A percentile compares a stretch with the other conserved stretches of the same genome.
Evolutionary conservation across 352 stramenopile species (phyloP).

Genomic region (Salisapilia sapeloensis): DNA sequence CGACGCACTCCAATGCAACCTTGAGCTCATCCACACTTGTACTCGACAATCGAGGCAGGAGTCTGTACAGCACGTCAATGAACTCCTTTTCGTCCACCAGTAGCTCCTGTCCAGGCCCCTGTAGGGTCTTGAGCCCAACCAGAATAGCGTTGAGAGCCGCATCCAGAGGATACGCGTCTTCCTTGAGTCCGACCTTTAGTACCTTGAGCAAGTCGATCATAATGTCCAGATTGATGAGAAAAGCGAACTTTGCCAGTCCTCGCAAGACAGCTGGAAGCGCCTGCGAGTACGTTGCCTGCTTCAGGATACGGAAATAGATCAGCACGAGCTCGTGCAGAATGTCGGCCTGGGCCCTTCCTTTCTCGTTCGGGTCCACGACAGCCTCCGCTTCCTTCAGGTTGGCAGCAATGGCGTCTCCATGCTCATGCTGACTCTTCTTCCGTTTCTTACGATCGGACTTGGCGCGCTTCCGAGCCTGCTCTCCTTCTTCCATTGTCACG

Average conservation of each 20-base stretch:
- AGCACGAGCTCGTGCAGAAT: slow-evolving; percentile 90
- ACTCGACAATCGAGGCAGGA: slow-evolving; percentile 57
- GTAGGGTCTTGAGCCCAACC: slow-evolving; percentile 85
- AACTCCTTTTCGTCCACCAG: slow-evolving; percentile 96
- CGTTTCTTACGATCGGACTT: slow-evolving; percentile 78
- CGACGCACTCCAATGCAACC: slow-evolving; percentile 81
- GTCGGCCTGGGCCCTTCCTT: slow-evolving; percentile 89
- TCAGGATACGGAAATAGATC: slow-evolving; percentile 95
- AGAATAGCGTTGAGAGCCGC: slow-evolving; percentile 77
- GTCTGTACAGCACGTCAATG: slow-evolving; percentile 87
- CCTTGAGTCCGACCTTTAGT: slow-evolving; percentile 84
- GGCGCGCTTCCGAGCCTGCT: slow-evolving; percentile 54
- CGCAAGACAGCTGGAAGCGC: slow-evolving; percentile 84
- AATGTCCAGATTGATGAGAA: slow-evolving; percentile 97
- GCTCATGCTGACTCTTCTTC: slow-evolving; percentile 44
- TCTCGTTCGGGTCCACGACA: slow-evolving; percentile 83
- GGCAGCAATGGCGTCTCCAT: slow-evolving; percentile 76
- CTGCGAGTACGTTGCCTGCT: slow-evolving; percentile 77
- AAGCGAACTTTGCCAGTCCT: slow-evolving; percentile 90
- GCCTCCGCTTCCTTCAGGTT: slow-evolving; percentile 91
- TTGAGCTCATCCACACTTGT: slow-evolving; percentile 42
- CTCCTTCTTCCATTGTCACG: slow-evolving; percentile 75
- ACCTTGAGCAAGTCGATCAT: slow-evolving; percentile 93
- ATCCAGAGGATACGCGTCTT: slow-evolving; percentile 47
- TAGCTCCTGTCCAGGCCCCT: slow-evolving; percentile 88